Conservation (phyloP, 305 asterid species). For the Stenogyne calaminthoides region DNA sequence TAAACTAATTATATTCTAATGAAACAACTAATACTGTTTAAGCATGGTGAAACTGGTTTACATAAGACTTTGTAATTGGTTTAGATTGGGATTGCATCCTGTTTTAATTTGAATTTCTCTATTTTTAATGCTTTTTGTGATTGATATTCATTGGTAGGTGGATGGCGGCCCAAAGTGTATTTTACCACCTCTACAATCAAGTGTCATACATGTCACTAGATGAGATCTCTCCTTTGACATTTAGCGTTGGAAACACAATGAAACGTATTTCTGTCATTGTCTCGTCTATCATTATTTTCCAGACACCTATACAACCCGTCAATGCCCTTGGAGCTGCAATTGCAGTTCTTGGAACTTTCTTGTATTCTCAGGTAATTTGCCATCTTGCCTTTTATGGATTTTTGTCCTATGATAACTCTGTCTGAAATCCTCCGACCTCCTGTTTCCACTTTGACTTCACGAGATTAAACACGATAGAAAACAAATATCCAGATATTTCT, state of each 20-base stretch:
- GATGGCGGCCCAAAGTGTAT: slow-evolving; percentile 92
- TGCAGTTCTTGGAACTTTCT: slow-evolving; percentile 87
- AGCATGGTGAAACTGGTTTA: too few species aligned
- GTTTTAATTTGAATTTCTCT: slow-evolving; percentile 24
- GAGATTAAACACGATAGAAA: not conserved
- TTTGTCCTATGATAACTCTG: slow-evolving; percentile 4
- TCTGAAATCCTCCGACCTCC: not conserved
- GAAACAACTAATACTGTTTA: too few species aligned
- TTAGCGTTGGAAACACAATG: slow-evolving; percentile 97
- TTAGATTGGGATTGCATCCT: not conserved
- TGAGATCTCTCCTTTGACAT: slow-evolving; percentile 94
- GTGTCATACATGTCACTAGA: slow-evolving; percentile 96
- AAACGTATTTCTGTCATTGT: slow-evolving; percentile 95
- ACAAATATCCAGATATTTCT: not conserved
- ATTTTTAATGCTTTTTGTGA: slow-evolving; percentile 27
- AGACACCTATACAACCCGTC: slow-evolving; percentile 83
- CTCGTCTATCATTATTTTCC: slow-evolving; percentile 90
- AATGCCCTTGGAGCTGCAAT: slow-evolving; percentile 97
- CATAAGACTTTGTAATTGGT: not conserved
- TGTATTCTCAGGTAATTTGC: slow-evolving; percentile 83
- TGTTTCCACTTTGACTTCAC: slow-evolving; percentile 6
- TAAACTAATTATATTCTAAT: too few species aligned
- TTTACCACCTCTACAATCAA: slow-evolving; percentile 94
- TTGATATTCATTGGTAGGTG: slow-evolving; percentile 60
- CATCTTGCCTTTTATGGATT: slow-evolving; percentile 17